Evolutionary conservation across 768 basidiomycete genomes (phyloP).

Genomic region (Rhodotorula graminis): DNA sequence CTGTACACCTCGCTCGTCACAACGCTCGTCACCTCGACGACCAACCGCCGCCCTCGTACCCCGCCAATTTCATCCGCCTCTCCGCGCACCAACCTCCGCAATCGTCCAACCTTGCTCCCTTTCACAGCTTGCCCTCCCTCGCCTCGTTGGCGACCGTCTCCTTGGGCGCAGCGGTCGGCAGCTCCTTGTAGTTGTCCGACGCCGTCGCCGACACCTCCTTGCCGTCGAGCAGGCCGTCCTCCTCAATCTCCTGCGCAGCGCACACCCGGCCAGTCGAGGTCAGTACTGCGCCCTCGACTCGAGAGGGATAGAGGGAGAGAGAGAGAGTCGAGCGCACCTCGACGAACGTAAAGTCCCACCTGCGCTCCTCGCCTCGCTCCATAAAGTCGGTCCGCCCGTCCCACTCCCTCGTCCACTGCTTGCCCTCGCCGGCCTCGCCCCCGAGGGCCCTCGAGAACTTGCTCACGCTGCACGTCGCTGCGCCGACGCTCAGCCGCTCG

Average conservation of each 20-base stretch:
- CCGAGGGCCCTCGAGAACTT: conserved; percentile 15
- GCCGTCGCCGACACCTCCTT: conserved; percentile 10
- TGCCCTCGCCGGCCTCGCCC: not conserved
- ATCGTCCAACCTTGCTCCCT: no score
- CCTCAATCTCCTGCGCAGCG: conserved; percentile 28
- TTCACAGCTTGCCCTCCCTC: not conserved
- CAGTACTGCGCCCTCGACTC: not conserved
- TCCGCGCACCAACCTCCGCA: no score
- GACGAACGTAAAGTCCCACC: no score
- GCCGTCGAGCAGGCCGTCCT: conserved; percentile 30
- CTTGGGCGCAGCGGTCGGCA: conserved; percentile 20
- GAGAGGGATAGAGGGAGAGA: not conserved
- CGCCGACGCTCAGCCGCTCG: conserved; percentile 3
- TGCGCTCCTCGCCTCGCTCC: conserved; percentile 16
- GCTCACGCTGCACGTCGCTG: conserved; percentile 31
- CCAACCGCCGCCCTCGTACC: no score
- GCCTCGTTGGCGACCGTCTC: not conserved
- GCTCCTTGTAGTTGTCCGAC: conserved; percentile 32
- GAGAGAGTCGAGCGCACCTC: conserved; percentile 10
- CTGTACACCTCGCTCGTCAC: no score
- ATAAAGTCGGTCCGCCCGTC: conserved; percentile 31
- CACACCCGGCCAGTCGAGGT: no score
- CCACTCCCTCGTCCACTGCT: conserved; percentile 16
- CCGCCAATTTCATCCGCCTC: no score
- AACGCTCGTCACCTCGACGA: no score